Evolutionary conservation across 805 yeast genomes (phyloP).

Genomic region (Lachancea mirantina): DNA sequence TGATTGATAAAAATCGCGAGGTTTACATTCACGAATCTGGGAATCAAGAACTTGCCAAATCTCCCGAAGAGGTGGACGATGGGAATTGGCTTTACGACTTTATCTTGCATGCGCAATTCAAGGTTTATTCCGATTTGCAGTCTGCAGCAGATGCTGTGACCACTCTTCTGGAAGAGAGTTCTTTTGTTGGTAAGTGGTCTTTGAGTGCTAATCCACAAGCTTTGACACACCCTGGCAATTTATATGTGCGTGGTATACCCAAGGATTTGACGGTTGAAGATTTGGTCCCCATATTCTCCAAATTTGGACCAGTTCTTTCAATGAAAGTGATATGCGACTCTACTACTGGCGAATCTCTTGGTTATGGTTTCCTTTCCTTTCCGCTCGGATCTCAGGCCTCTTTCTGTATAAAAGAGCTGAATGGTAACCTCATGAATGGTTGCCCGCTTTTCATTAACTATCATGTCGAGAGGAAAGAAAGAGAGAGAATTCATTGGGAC

Average conservation of each 20-base stretch:
- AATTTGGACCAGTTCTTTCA: slow-evolving; percentile 38
- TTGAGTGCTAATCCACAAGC: slow-evolving; percentile 25
- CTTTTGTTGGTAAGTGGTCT: slow-evolving; percentile 20
- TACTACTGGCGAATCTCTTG: slow-evolving; percentile 34
- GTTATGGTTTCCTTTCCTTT: slow-evolving; percentile 66
- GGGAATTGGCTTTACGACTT: slow-evolving; percentile 19
- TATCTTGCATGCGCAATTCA: slow-evolving; percentile 25
- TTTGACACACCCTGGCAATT: slow-evolving; percentile 48
- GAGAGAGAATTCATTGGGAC: slow-evolving; percentile 35
- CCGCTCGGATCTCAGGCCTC: slow-evolving; percentile 52
- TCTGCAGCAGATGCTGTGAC: slow-evolving; percentile 10
- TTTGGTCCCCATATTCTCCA: slow-evolving; percentile 32
- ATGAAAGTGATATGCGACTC: slow-evolving; percentile 42
- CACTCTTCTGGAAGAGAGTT: slow-evolving; percentile 3
- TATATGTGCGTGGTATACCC: slow-evolving; percentile 47
- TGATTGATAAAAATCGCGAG: slow-evolving; percentile 17
- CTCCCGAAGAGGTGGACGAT: slow-evolving; percentile 7
- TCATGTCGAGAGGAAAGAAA: slow-evolving; percentile 58
- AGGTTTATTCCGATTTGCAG: slow-evolving; percentile 13
- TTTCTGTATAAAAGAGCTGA: slow-evolving; percentile 49
- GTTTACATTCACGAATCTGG: slow-evolving; percentile 23
- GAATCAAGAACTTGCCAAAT: slow-evolving; percentile 14
- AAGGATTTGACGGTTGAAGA: slow-evolving; percentile 34
- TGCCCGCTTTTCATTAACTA: slow-evolving; percentile 45
- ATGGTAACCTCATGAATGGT: slow-evolving; percentile 33